Conservation (phyloP, 108 stramenopile genomes). For the Fragilaria crotonensis region DNA sequence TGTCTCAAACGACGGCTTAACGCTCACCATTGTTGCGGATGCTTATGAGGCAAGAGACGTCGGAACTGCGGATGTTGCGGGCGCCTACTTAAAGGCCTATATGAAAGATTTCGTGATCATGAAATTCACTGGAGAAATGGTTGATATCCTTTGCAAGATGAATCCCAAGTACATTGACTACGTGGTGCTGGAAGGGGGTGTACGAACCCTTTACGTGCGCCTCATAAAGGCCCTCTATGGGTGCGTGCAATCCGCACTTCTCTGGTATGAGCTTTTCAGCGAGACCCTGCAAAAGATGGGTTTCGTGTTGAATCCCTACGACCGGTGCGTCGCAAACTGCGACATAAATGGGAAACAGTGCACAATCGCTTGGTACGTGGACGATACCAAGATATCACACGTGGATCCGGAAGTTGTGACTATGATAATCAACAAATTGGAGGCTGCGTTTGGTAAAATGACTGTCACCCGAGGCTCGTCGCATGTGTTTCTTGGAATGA, state of each 20-base stretch:
- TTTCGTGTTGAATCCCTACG: slow-evolving; percentile 34
- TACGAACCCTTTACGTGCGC: slow-evolving; percentile 10
- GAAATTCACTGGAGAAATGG: slow-evolving; percentile 10
- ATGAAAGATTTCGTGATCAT: slow-evolving; percentile 12
- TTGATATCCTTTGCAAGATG: slow-evolving; percentile 4
- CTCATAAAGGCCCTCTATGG: slow-evolving; percentile 22
- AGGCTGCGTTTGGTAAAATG: slow-evolving; percentile 18
- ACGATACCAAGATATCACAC: slow-evolving; percentile 31
- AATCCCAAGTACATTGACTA: slow-evolving; percentile 17
- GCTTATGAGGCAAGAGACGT: slow-evolving; percentile 23
- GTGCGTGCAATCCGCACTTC: slow-evolving; percentile 8
- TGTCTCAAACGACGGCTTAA: slow-evolving; percentile 19
- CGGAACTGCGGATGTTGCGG: slow-evolving; percentile 18
- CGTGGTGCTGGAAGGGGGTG: slow-evolving; percentile 7
- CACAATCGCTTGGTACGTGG: slow-evolving; percentile 24
- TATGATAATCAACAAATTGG: neutral
- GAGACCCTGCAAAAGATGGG: slow-evolving; percentile 7
- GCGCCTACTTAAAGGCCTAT: slow-evolving; percentile 28
- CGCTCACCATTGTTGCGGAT: slow-evolving; percentile 24
- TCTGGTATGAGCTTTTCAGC: slow-evolving; percentile 7
- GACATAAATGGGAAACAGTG: slow-evolving; percentile 8
- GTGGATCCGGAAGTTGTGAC: slow-evolving; percentile 5
- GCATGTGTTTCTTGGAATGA: slow-evolving; percentile 36
- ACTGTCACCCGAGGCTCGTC: slow-evolving; percentile 1
- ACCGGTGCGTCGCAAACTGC: slow-evolving; percentile 33